These are phyloP conservation scores for Paramecium caudatum DNA, from an alignment of 73 alveolate species.

Conservation along the genomic window DNA sequence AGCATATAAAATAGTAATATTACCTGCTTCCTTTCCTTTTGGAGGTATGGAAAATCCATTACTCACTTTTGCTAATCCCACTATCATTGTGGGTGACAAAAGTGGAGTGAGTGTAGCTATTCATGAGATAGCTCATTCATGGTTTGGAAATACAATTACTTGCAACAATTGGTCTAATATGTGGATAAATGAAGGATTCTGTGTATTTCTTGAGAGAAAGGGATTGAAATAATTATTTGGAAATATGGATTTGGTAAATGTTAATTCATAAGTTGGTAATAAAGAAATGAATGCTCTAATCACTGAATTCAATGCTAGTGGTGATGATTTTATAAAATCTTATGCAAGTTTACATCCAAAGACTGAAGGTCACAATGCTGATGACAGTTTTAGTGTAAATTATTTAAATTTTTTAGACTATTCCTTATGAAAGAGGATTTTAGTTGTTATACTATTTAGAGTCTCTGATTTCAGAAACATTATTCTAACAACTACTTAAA, in stretches of 20 bases:
- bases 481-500: constrained; percentile 66
- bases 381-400: constrained; percentile 79
- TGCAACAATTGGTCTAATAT: constrained; percentile 96
- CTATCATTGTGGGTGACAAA: constrained; percentile 97
- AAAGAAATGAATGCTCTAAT: constrained; percentile 24
- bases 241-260: constrained; percentile 77
- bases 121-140: constrained; percentile 99
- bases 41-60: constrained; percentile 99
- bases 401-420: background rate
- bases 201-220: constrained; percentile 88
- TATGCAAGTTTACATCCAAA: constrained; percentile 81
- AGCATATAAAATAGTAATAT: constrained; percentile 90
- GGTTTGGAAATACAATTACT: constrained; percentile 99
- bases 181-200: constrained; percentile 99
- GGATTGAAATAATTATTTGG: constrained; percentile 76
- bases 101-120: constrained; percentile 91
- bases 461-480: constrained; percentile 68
- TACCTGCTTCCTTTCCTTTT: constrained; percentile 98
- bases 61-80: constrained; percentile 97
- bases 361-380: constrained; percentile 77
- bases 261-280: constrained; percentile 79
- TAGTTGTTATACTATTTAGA: constrained; percentile 76
- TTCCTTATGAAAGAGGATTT: constrained; percentile 82
- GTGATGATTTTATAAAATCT: constrained; percentile 63
- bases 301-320: background rate